Base-by-base conservation (phyloP, 495 filamentous ascomycete genomes). In the Achaetomiella virescens region DNA sequence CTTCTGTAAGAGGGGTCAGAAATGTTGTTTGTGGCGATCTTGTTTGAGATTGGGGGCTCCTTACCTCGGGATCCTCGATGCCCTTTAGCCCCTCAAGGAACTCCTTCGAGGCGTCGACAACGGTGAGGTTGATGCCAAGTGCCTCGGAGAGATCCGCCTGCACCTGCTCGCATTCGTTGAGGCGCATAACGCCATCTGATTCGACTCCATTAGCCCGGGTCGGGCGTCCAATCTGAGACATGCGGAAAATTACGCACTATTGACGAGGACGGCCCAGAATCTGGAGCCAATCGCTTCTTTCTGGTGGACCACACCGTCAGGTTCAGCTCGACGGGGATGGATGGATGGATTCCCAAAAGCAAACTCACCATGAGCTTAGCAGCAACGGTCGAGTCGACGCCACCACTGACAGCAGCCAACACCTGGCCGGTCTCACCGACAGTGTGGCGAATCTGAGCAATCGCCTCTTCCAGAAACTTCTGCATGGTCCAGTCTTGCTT, bases 311-410 rank as follows among this genome's bases (percentile, higher is more conserved):
- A 5, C 43, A 49, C 14, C 20, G 48, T 56, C 52, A 60, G 48
- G 52, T 35, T 49, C 43, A 47, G 35, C 14, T 49, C 37, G 11
- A 6, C 7, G n/a, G 24, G 12, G 14, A 7, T 7, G n/a, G n/a
- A n/a, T 17, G 5, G 18, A 31, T 31, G 1, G 2, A 18, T 52
- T 11, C 46, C 14, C n/a, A n/a, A 10, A 6, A 22, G 29, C 21
- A 17, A 53, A 51, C 52, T 20, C 61, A 48, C 54, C 88, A 96
- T 95, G 4, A 97, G 76, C 65, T 85, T 86, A 1, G 92, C 91
- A 2, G 85, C 93, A 17, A 90, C 93, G 4, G 93, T 98, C 9
- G 81, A 87, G 67, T 98, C 93, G 4, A 98, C 93, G 63, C 93
- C 93, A 61, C 93, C 93, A 57, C 84, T 89, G 25, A 91, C 87